These are phyloP conservation scores for Durio zibethinus DNA, from an alignment of 345 rosid genomes.

Conservation along the genomic window DNA sequence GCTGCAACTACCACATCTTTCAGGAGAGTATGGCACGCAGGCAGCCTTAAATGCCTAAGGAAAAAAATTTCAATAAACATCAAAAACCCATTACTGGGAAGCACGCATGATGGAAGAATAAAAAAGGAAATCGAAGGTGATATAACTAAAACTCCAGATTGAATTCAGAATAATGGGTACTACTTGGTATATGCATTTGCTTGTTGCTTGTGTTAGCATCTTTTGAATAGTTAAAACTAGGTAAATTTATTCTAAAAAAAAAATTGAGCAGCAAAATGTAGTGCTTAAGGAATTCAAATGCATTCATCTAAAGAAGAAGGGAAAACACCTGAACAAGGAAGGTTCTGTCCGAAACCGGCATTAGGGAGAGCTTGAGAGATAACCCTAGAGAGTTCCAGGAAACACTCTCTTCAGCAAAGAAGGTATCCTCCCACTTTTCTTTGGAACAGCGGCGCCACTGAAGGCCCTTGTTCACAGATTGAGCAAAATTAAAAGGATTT, in stretches of 20 bases:
- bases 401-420: constrained; percentile 59
- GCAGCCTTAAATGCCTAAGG: constrained; percentile 48
- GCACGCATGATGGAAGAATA: background rate
- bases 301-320: background rate
- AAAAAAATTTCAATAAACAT: background rate
- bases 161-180: background rate
- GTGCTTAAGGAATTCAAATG: background rate
- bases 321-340: constrained; percentile 71
- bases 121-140: background rate
- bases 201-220: too few relatives aligned
- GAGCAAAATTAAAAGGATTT: constrained; percentile 31
- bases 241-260: background rate
- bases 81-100: background rate
- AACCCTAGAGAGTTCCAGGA: constrained; percentile 86
- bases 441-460: constrained; percentile 24
- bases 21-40: constrained; percentile 63
- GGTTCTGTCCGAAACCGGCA: constrained; percentile 69
- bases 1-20: constrained; percentile 91
- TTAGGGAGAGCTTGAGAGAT: constrained; percentile 57
- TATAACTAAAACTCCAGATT: background rate
- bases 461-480: constrained; percentile 36
- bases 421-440: constrained; percentile 39
- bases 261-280: background rate
- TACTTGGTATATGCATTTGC: background rate
- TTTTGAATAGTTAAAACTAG: background rate